Evolutionary conservation across 2,329 filamentous ascomycete genomes (phyloP), one percentile per base, ranked within the genome.

Genomic region (Aspergillus fructus): DNA sequence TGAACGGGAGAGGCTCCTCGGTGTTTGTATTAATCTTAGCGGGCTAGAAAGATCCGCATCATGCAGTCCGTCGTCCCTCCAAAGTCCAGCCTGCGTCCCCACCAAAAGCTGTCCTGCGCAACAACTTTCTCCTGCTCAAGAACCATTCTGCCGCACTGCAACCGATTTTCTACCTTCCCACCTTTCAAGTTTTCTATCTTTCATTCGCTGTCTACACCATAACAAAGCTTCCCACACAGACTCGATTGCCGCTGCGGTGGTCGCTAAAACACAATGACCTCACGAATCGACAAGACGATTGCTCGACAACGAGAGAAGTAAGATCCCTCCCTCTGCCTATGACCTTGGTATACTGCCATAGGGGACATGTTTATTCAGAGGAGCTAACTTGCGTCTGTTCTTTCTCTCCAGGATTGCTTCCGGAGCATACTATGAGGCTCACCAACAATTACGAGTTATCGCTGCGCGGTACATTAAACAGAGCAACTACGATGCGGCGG

Each of bases 381-480:
- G 37, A 27, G 12, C 62, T 67, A 59, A 68, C 57, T 42, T 59
- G 46, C 56, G 56, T 52, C 17, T 53, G 46, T 46, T 58, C 23
- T 37, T 30, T 47, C 60, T 54, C 24, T 57, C 4, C 67, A 90
- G 91, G 76, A 96, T 96, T 76, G 82, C 86, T 65, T 91, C 96
- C 76, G 93, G 93, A 69, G 89, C 94, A 73, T 97, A 86, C 83
- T 99, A 99, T 80, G 94, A 99, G 83, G 94, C 94, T 58, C 93
- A 97, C 78, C 94, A 99, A 77, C 94, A 99, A 80, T 91, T 96
- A 64, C 91, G 94, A 62, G 93, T 97, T 54, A 93, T 97, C 66
- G 93, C 93, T 60, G 89, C 91, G 40, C 92, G 96, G 57, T 96
- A 99, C 79, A 87, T 93, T 74, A 97, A 97, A 79, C 83, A 89